Evolutionary conservation across 345 rosid species (phyloP).

Genomic region (Eucalyptus viminalis): DNA sequence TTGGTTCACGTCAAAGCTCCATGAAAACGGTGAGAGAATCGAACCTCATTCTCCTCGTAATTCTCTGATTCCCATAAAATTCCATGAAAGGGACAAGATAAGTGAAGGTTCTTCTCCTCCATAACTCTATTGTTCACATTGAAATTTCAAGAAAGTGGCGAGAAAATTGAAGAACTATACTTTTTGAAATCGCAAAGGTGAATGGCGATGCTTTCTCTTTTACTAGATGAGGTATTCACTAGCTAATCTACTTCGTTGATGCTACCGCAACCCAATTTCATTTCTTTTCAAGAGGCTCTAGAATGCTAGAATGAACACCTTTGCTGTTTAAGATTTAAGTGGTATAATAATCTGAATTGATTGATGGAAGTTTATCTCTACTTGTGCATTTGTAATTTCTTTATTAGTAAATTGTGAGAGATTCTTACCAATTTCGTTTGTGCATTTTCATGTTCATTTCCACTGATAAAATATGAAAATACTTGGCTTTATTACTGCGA

Average conservation of each 20-base stretch:
- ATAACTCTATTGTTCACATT: background rate
- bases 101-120: background rate
- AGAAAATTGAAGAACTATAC: too few species aligned
- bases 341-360: too few species aligned
- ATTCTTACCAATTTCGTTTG: too few species aligned
- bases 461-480: too few species aligned
- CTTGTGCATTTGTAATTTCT: too few species aligned
- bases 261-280: fast-evolving
- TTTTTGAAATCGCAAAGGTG: background rate
- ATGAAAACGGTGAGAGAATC: background rate
- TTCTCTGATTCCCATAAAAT: too few species aligned
- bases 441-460: too few species aligned
- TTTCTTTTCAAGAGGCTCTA: background rate
- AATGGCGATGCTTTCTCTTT: background rate
- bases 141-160: background rate
- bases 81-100: background rate
- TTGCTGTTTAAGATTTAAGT: background rate
- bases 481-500: fast-evolving
- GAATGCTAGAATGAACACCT: background rate
- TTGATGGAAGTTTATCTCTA: too few species aligned
- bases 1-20: background rate
- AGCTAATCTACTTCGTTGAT: background rate
- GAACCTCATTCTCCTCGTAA: background rate
- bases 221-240: background rate
- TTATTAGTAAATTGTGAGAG: too few species aligned